Conservation (phyloP, 331 rosid species). For the Acacia concinna region DNA sequence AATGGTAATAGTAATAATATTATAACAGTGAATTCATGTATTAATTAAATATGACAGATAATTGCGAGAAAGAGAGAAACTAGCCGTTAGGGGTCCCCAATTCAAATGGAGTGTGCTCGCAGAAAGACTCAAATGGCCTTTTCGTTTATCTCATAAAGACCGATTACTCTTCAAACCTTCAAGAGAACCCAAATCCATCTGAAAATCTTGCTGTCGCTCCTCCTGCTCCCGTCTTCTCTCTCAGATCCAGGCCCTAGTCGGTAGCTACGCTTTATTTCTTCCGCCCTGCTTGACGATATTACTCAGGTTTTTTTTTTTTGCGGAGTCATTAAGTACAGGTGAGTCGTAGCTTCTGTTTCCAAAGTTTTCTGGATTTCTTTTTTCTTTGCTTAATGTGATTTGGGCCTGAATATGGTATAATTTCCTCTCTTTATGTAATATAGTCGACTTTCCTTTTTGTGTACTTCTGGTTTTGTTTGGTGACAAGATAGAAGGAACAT, state of each 20-base stretch:
- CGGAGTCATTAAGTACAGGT: conserved; percentile 30
- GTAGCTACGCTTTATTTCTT: conserved; percentile 20
- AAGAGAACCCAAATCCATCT: background rate
- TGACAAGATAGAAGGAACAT: background rate
- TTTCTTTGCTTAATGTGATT: conserved; percentile 19
- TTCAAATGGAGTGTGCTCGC: conserved; percentile 48
- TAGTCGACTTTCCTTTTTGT: conserved; percentile 33
- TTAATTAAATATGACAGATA: background rate
- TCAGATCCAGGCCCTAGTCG: conserved; percentile 28
- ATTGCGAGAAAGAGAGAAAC: conserved; percentile 30
- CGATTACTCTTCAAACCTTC: conserved; percentile 18
- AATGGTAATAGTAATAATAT: background rate
- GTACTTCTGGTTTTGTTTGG: conserved; percentile 15
- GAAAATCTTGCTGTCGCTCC: conserved; percentile 7
- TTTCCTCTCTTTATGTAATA: background rate
- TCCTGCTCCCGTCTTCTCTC: background rate
- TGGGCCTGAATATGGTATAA: conserved; percentile 20
- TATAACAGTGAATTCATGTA: background rate
- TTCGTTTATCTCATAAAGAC: conserved; percentile 26
- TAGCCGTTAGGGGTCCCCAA: conserved; percentile 69
- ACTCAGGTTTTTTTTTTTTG: conserved; percentile 16
- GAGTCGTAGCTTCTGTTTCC: conserved; percentile 41
- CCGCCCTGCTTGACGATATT: conserved; percentile 4
- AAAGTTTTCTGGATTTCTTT: background rate
- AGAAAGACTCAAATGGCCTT: conserved; percentile 31